Percentiles rank a stretch among this genome's conserved stretches.
These are phyloP conservation scores for Erucastrum elatum DNA, from an alignment of 345 rosid genomes.

Conservation along the genomic window DNA sequence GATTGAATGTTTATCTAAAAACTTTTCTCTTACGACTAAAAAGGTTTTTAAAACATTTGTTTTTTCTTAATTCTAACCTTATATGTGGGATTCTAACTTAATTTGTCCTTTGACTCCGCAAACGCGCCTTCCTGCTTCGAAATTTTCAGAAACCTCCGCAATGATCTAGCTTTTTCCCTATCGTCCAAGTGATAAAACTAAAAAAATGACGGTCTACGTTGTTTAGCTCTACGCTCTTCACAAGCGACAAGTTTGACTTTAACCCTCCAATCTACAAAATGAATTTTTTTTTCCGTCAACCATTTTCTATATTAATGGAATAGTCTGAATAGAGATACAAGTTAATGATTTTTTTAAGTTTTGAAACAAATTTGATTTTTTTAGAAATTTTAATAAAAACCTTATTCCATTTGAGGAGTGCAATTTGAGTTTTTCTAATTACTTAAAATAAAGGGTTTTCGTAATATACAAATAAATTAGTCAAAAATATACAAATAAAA, in stretches of 20 bases:
- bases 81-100: no score
- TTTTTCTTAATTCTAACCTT: no score
- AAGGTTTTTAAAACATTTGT: not conserved
- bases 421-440: not conserved
- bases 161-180: not conserved
- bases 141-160: not conserved
- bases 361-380: not conserved
- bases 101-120: not conserved
- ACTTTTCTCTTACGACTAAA: not conserved
- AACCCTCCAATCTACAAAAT: not conserved
- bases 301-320: not conserved
- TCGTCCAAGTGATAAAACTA: not conserved
- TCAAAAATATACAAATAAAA: not conserved
- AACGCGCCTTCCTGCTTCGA: constrained; percentile 2
- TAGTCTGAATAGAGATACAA: not conserved
- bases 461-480: not conserved
- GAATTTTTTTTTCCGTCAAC: not conserved
- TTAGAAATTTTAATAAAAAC: not conserved
- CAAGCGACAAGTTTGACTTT: constrained; percentile 10
- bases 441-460: not conserved
- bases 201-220: not conserved
- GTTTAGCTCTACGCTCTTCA: not conserved
- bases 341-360: not conserved
- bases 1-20: not conserved
- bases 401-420: not conserved